Base-by-base conservation (phyloP, 805 yeast genomes). In the Saturnispora besseyi region DNA sequence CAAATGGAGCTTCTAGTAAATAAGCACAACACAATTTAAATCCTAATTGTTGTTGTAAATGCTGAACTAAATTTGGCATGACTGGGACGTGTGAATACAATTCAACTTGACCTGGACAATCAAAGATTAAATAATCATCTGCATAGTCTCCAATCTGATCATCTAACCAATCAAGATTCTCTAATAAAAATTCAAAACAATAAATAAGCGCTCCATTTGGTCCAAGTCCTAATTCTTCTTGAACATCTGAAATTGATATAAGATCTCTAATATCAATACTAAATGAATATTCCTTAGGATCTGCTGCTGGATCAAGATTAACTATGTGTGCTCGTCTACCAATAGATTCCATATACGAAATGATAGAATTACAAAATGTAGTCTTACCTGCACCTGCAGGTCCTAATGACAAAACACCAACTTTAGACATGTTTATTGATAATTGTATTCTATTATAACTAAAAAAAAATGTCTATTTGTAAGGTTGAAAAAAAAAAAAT, bases 371-470 rank as follows among this genome's bases (percentile, higher is more conserved):
- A 69, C 98, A 91, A 62, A 91, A 93, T 0, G 99, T 88, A 44
- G 93, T 81, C 58, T 85, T 91, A 10, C 99, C 99, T 9, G 86
- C 98, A 36, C 99, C 99, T 1, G 99, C 99, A 18, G 99, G 99
- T 1, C 99, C 99, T 56, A 93, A 68, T 1, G 90, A 96, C 54
- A 93, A 70, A 11, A 88, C 91, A 51, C 98, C 99, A 2, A 89
- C 96, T 69, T 96, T 76, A 3, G 97, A 88, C 99, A 93, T 91
- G 9, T 11, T 44, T 41, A 40, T 24, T 12, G 7, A 8, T 26
- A 6, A 26, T 6, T 6, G 29, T 26, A 18, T 34, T 34, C 12
- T 34, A 13, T 36, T 36, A 3, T 3, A 41, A 9, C 8, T 12
- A 41, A 29, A 15, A 18, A 28, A 34, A 11, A 6, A 18, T 18